phyloP scores from a whole-genome alignment of 176 grass and related monocot species.

The Triticum timopheevii region DNA sequence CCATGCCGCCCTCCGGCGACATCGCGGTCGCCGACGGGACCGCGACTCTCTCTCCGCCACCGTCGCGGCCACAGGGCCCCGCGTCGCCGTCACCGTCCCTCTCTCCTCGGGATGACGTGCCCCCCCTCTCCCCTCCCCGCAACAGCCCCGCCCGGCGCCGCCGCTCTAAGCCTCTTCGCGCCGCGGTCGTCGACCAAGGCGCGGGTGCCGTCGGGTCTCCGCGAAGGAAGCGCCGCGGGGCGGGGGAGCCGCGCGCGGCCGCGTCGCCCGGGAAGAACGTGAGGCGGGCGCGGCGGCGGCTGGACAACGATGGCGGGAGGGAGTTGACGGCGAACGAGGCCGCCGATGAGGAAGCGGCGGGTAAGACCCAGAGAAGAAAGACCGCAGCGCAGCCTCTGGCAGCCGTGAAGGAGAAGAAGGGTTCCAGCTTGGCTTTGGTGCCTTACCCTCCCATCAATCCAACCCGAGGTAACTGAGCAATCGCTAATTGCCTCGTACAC shows the following conservation, averaged over 20 bases:
- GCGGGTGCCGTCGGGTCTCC: not conserved
- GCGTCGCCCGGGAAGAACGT: slow-evolving; percentile 44
- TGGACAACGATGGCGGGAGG: not conserved
- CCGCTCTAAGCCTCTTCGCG: not conserved
- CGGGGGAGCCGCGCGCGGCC: not conserved
- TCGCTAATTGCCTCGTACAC: not conserved
- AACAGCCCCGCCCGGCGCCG: not conserved
- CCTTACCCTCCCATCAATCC: not conserved
- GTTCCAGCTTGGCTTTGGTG: slow-evolving; percentile 33
- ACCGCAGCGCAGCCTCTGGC: not conserved
- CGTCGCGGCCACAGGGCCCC: not conserved
- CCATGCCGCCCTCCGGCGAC: not conserved
- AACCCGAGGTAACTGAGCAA: slow-evolving; percentile 21
- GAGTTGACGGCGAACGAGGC: slow-evolving; percentile 41
- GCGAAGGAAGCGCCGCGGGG: not conserved
- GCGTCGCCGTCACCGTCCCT: not conserved
- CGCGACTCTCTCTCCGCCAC: not conserved
- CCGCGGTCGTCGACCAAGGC: not conserved
- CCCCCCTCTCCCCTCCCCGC: not conserved
- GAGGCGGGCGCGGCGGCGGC: not conserved
- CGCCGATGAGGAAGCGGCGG: slow-evolving; percentile 26
- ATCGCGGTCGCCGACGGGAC: not conserved
- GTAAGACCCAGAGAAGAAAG: slow-evolving; percentile 42
- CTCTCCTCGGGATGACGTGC: not conserved
- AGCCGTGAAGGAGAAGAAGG: slow-evolving; percentile 33